These are phyloP conservation scores for Neofusicoccum cordaticola DNA, from an alignment of 2,329 filamentous ascomycete species.

Conservation along the genomic window DNA sequence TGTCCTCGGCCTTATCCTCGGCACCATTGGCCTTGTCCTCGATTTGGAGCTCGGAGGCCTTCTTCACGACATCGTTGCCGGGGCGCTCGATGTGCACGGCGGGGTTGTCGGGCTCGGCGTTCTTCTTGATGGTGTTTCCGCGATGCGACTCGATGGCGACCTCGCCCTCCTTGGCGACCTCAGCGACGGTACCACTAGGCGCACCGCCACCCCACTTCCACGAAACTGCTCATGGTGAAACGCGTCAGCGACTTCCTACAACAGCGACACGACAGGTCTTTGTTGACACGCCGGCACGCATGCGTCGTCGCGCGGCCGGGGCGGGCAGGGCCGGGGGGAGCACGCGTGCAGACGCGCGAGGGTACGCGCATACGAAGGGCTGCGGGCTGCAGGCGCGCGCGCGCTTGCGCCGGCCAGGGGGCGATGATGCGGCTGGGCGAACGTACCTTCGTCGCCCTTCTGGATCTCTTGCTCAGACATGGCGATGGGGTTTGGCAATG, in stretches of 20 bases:
- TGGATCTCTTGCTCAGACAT: constrained; percentile 18
- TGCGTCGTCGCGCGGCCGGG: constrained; percentile 12
- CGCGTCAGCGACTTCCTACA: not conserved
- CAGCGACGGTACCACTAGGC: constrained; percentile 57
- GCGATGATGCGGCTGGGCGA: not conserved
- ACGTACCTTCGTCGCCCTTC: constrained; percentile 19
- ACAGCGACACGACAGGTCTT: not conserved
- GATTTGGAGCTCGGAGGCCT: constrained; percentile 58
- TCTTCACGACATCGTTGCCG: constrained; percentile 65
- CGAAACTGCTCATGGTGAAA: constrained; percentile 48
- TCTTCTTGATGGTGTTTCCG: constrained; percentile 64
- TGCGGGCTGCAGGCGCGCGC: not conserved
- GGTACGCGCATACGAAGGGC: not conserved
- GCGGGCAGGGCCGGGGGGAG: not conserved
- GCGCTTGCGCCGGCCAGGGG: not conserved
- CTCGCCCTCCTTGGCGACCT: constrained; percentile 57
- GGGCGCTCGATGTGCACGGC: constrained; percentile 58
- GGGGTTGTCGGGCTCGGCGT: constrained; percentile 58
- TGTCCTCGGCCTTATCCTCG: constrained; percentile 24
- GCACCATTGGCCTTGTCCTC: constrained; percentile 44
- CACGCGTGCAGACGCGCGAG: constrained; percentile 10
- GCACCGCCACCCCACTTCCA: constrained; percentile 59
- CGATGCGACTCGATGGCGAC: constrained; percentile 59
- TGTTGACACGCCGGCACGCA: not conserved
- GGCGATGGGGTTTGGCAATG: not conserved